phyloP scores from a whole-genome alignment of 2,329 filamentous ascomycete species.

The Beauveria rudraprayagi region DNA sequence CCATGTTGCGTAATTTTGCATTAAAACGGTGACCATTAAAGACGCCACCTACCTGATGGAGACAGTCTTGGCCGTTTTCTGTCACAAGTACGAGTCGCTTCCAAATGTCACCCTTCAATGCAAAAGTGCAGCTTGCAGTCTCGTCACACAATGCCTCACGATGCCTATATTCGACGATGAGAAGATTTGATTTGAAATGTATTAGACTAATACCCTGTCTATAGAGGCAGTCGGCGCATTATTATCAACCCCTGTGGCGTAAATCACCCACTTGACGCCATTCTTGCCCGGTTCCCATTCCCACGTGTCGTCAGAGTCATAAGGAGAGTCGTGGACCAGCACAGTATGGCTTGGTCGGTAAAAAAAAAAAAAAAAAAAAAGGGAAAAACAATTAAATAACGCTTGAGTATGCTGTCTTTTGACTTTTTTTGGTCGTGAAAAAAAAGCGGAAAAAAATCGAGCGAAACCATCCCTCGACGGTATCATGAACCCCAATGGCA shows the following conservation, averaged over 20 bases:
- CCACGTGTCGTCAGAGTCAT: constrained; percentile 10
- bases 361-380: background rate
- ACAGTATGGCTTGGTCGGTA: background rate
- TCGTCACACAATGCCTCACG: background rate
- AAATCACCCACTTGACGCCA: background rate
- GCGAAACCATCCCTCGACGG: background rate
- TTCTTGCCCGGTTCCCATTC: background rate
- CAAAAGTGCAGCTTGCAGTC: no score
- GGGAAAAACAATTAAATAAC: background rate
- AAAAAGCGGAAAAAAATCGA: background rate
- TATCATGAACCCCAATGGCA: background rate
- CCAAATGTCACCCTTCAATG: background rate
- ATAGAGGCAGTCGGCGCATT: background rate
- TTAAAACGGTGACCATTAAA: background rate
- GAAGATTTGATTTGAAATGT: no score
- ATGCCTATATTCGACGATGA: background rate
- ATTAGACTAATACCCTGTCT: no score
- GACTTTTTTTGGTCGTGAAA: background rate
- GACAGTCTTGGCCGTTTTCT: background rate
- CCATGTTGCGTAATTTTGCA: constrained; percentile 1
- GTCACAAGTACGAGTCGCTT: background rate
- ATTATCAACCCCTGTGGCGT: background rate
- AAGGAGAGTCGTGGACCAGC: constrained; percentile 14
- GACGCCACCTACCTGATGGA: background rate
- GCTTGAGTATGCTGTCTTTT: background rate